phyloP scores from a whole-genome alignment of 2,329 filamentous ascomycete species.

The Ceratocystis papillata region DNA sequence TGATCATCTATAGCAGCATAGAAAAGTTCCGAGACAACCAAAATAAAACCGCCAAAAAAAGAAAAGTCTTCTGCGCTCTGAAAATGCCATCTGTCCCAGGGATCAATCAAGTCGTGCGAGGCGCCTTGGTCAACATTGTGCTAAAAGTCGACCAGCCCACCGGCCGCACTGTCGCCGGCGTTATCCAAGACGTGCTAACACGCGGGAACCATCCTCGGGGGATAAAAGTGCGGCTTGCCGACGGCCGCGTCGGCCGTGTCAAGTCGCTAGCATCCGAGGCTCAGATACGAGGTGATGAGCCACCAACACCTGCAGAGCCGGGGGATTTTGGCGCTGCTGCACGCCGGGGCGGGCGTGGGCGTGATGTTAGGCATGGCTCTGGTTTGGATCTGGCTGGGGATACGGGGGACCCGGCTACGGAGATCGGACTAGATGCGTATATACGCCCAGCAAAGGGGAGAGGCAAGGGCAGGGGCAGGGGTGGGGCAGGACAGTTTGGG shows the following conservation, averaged over 20 bases:
- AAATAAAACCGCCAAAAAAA: neutral
- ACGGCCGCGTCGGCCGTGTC: conserved; percentile 63
- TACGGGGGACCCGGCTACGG: conserved; percentile 31
- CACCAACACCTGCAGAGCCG: conserved; percentile 17
- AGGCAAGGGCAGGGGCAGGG: neutral
- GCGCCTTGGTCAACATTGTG: conserved; percentile 58
- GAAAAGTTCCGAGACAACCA: neutral
- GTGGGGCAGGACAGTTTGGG: neutral
- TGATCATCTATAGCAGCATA: too few species aligned
- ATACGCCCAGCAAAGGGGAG: conserved; percentile 33
- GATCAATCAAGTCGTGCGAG: conserved; percentile 45
- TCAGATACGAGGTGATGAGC: conserved; percentile 25
- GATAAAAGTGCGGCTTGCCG: conserved; percentile 63
- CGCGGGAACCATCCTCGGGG: conserved; percentile 64
- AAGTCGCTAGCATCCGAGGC: conserved; percentile 43
- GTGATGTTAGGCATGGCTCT: conserved; percentile 32
- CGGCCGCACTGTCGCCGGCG: conserved; percentile 57
- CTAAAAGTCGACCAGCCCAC: conserved; percentile 68
- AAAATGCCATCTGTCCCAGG: conserved; percentile 35
- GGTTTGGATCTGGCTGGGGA: conserved; percentile 27
- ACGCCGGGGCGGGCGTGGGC: conserved; percentile 31
- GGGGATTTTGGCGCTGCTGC: conserved; percentile 17
- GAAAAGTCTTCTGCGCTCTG: neutral
- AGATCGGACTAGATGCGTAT: conserved; percentile 42
- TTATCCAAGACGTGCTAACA: conserved; percentile 58